Conservation (phyloP, 345 rosid genomes). For the Sonneratia alba region DNA sequence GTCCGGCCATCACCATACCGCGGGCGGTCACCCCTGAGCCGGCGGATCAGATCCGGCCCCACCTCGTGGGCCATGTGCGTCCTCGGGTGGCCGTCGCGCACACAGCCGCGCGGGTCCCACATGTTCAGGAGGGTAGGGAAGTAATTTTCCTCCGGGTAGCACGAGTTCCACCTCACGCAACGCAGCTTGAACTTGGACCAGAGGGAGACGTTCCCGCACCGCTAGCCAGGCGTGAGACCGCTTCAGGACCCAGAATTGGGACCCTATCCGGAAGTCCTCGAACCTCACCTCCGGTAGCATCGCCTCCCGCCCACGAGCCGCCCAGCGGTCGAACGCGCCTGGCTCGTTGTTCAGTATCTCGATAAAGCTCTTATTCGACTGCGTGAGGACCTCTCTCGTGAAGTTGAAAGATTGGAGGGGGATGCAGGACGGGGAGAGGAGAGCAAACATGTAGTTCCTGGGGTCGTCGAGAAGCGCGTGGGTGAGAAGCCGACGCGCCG, state of each 20-base stretch:
- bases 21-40: slow-evolving; percentile 28
- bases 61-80: slow-evolving; percentile 39
- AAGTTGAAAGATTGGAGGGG: slow-evolving; percentile 61
- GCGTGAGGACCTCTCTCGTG: slow-evolving; percentile 30
- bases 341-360: slow-evolving; percentile 51
- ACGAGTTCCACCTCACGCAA: slow-evolving; percentile 53
- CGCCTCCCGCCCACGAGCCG: slow-evolving; percentile 55
- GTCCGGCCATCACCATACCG: slow-evolving; percentile 10
- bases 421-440: slow-evolving; percentile 60
- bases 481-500: slow-evolving; percentile 60
- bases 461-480: slow-evolving; percentile 61
- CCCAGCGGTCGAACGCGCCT: slow-evolving; percentile 55
- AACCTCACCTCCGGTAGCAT: slow-evolving; percentile 68
- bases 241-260: slow-evolving; percentile 75
- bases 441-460: slow-evolving; percentile 49
- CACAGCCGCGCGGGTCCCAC: slow-evolving; percentile 18
- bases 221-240: slow-evolving; percentile 63
- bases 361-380: slow-evolving; percentile 52
- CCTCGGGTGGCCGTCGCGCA: slow-evolving; percentile 52
- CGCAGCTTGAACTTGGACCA: slow-evolving; percentile 57
- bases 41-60: slow-evolving; percentile 33
- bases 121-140: slow-evolving; percentile 61
- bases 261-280: slow-evolving; percentile 67
- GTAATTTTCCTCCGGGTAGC: slow-evolving; percentile 60
- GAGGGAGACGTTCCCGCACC: slow-evolving; percentile 42